Evolutionary conservation across 1,284 basidiomycete species (phyloP).

Genomic region (Cryptococcus sp.): DNA sequence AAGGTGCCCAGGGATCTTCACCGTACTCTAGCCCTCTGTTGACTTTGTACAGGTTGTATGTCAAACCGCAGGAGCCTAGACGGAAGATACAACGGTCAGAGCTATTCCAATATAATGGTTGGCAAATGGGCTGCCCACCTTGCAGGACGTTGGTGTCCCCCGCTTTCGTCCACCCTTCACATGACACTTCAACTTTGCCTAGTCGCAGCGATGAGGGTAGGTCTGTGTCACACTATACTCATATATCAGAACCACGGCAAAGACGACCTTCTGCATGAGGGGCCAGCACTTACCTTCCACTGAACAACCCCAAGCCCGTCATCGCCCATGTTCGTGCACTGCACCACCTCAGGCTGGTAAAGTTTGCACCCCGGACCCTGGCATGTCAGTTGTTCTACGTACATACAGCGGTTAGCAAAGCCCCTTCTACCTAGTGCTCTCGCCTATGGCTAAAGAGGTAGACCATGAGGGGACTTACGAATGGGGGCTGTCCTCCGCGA

Average conservation of each 20-base stretch:
- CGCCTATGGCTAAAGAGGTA: not conserved
- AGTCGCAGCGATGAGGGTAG: conserved; percentile 74
- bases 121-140: conserved; percentile 54
- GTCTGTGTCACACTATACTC: conserved; percentile 75
- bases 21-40: conserved; percentile 30
- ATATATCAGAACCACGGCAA: not conserved
- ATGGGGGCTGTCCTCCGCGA: conserved; percentile 65
- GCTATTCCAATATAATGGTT: not conserved
- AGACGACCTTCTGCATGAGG: conserved; percentile 1
- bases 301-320: conserved; percentile 66
- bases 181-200: conserved; percentile 75
- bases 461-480: conserved; percentile 39
- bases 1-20: conserved; percentile 10
- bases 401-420: not conserved
- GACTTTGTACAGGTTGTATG: conserved; percentile 62
- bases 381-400: conserved; percentile 70
- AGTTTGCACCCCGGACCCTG: conserved; percentile 69
- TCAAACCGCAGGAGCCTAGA: conserved; percentile 73
- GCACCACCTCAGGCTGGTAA: conserved; percentile 79
- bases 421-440: not conserved
- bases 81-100: not conserved
- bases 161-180: conserved; percentile 79
- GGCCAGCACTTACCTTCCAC: conserved; percentile 63
- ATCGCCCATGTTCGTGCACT: conserved; percentile 75
- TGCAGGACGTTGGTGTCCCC: conserved; percentile 80